Conservation (phyloP, 78 protist genomes). For the Dictyostelium citrinum region DNA sequence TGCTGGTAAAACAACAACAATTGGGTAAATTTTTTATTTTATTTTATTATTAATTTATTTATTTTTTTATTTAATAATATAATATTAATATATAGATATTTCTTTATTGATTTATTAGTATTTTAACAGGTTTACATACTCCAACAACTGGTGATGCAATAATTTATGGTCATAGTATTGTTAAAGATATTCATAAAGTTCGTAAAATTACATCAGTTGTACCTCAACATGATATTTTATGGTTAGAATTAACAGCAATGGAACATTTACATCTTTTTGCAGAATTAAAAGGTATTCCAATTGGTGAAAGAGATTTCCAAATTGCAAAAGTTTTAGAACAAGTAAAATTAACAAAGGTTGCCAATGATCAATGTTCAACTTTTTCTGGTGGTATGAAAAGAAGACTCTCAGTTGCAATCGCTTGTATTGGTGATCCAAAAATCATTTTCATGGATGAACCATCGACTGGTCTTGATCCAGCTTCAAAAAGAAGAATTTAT, state of each 20-base stretch:
- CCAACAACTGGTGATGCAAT: conserved; percentile 81
- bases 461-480: conserved; percentile 84
- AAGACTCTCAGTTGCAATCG: conserved; percentile 78
- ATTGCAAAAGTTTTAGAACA: conserved; percentile 6
- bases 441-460: conserved; percentile 90
- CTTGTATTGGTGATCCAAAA: conserved; percentile 83
- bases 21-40: conserved; percentile 81
- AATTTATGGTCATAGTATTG: conserved; percentile 55
- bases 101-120: background rate
- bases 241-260: conserved; percentile 53
- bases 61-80: no score
- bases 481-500: conserved; percentile 80
- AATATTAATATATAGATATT: no score
- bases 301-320: background rate
- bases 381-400: conserved; percentile 81
- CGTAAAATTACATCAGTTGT: conserved; percentile 58
- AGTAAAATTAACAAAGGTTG: conserved; percentile 19
- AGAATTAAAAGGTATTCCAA: conserved; percentile 66
- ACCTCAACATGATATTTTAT: conserved; percentile 80
- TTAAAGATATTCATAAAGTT: conserved; percentile 14
- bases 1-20: conserved; percentile 91
- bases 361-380: conserved; percentile 8
- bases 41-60: background rate
- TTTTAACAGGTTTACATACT: conserved; percentile 84
- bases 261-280: conserved; percentile 77